A percentile compares a stretch with the other conserved stretches of the same genome.
Conservation (phyloP, 164 flowering plant species). For the Vitis labrusca region DNA sequence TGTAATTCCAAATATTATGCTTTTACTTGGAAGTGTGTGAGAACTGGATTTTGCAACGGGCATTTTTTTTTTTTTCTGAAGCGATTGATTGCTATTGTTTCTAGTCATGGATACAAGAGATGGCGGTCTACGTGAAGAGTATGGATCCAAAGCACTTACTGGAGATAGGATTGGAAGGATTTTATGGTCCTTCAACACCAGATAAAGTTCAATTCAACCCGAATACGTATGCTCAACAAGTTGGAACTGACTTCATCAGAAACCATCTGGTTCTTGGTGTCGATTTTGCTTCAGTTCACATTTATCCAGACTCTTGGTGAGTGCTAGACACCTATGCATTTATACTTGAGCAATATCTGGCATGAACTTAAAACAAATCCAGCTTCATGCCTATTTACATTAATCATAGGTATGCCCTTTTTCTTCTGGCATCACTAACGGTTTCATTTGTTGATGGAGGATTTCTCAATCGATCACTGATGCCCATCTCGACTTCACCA, state of each 20-base stretch:
- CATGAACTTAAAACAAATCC: too few species aligned
- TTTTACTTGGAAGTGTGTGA: not conserved
- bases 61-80: slow-evolving; percentile 1
- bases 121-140: slow-evolving; percentile 76
- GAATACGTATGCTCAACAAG: slow-evolving; percentile 66
- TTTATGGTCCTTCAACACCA: slow-evolving; percentile 81
- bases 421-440: not conserved
- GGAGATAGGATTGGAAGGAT: slow-evolving; percentile 89
- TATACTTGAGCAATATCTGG: not conserved
- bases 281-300: slow-evolving; percentile 93
- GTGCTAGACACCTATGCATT: slow-evolving; percentile 2
- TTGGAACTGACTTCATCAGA: slow-evolving; percentile 89
- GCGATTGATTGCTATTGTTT: not conserved
- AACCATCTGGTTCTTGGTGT: slow-evolving; percentile 74
- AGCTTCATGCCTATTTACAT: not conserved
- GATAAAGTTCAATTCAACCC: slow-evolving; percentile 68
- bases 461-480: slow-evolving; percentile 63
- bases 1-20: not conserved
- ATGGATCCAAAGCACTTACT: slow-evolving; percentile 76
- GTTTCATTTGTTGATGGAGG: slow-evolving; percentile 40
- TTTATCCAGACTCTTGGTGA: slow-evolving; percentile 84
- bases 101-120: slow-evolving; percentile 83
- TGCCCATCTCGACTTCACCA: slow-evolving; percentile 58
- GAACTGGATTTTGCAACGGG: not conserved
- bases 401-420: not conserved